These are phyloP conservation scores for Coccomyxa subellipsoidea DNA, from an alignment of 163 green algal species.

Conservation along the genomic window DNA sequence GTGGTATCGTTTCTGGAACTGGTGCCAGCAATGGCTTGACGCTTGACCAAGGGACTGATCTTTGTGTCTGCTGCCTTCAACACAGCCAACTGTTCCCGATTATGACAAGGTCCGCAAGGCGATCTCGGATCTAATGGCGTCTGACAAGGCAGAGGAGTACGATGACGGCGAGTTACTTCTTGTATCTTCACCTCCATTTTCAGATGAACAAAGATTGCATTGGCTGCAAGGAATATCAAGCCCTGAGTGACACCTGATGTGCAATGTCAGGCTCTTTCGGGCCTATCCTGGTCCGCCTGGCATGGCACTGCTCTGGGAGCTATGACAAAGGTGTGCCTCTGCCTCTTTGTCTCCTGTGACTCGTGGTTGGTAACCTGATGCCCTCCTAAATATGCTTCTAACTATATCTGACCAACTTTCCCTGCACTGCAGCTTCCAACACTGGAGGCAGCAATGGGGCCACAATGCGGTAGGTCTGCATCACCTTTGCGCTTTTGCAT, in stretches of 20 bases:
- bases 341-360: no score
- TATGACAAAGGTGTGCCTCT: slow-evolving; percentile 71
- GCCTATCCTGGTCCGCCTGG: slow-evolving; percentile 64
- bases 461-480: slow-evolving; percentile 79
- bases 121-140: slow-evolving; percentile 63
- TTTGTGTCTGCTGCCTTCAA: not conserved
- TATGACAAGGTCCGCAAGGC: slow-evolving; percentile 66
- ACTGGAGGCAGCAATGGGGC: slow-evolving; percentile 75
- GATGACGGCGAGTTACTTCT: slow-evolving; percentile 52
- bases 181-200: not conserved
- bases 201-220: not conserved
- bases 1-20: no score
- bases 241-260: not conserved
- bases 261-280: slow-evolving; percentile 55
- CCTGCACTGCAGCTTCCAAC: slow-evolving; percentile 4
- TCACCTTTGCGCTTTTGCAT: no score
- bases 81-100: slow-evolving; percentile 34
- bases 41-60: no score
- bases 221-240: not conserved
- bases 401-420: not conserved
- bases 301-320: slow-evolving; percentile 61
- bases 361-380: no score
- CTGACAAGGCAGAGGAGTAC: slow-evolving; percentile 55
- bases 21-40: no score
- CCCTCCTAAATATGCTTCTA: no score